Conservation (phyloP, 2,329 filamentous ascomycete species). For the Phyllosticta paracitricarpa region DNA sequence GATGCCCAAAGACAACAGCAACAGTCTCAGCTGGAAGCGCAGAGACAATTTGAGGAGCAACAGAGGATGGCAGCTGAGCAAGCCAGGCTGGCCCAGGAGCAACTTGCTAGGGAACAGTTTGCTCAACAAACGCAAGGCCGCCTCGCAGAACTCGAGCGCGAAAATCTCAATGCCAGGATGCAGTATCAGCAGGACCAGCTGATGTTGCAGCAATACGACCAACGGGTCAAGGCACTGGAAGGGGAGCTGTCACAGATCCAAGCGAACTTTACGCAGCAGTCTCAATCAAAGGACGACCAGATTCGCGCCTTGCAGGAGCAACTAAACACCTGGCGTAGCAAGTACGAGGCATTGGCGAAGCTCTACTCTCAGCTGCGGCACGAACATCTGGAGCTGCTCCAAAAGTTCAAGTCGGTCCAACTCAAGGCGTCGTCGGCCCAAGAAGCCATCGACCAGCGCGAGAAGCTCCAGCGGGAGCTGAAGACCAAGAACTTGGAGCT, state of each 20-base stretch:
- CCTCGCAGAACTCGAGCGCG: slow-evolving; percentile 88
- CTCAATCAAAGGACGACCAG: slow-evolving; percentile 85
- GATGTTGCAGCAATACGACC: slow-evolving; percentile 91
- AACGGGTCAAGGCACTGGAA: slow-evolving; percentile 86
- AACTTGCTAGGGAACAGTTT: slow-evolving; percentile 77
- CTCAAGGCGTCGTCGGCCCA: slow-evolving; percentile 94
- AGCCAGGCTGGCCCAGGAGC: slow-evolving; percentile 82
- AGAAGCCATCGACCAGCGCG: slow-evolving; percentile 87
- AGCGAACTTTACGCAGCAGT: slow-evolving; percentile 74
- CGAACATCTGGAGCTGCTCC: slow-evolving; percentile 87
- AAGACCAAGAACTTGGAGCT: slow-evolving; percentile 99
- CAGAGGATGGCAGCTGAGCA: slow-evolving; percentile 81
- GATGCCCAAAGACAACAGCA: slow-evolving; percentile 73
- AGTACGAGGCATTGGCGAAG: slow-evolving; percentile 94
- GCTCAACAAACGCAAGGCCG: slow-evolving; percentile 91
- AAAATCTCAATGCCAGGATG: slow-evolving; percentile 86
- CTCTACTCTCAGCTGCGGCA: slow-evolving; percentile 92
- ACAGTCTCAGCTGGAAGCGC: slow-evolving; percentile 71
- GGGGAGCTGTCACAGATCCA: slow-evolving; percentile 75
- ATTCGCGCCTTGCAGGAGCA: slow-evolving; percentile 89
- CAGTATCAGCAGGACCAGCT: slow-evolving; percentile 97
- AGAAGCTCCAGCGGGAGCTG: slow-evolving; percentile 93
- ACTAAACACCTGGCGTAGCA: slow-evolving; percentile 93
- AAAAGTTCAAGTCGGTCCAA: slow-evolving; percentile 94
- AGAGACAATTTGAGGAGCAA: slow-evolving; percentile 94